These are phyloP conservation scores for Heracleum sosnowskyi DNA, from an alignment of 129 eudicot genomes.

Conservation along the genomic window DNA sequence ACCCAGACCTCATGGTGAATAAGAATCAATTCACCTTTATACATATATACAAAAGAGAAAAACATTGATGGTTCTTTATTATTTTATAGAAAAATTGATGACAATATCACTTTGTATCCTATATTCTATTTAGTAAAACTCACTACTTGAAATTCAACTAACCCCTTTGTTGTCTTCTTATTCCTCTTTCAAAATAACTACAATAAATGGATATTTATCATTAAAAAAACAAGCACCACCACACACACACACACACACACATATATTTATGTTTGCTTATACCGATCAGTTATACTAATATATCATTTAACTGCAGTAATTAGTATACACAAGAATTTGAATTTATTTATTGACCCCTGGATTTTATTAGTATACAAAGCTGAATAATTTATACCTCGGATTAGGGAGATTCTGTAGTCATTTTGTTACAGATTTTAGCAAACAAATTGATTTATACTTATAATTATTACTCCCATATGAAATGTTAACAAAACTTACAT, in stretches of 20 bases:
- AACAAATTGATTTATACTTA: background rate
- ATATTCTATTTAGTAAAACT: background rate
- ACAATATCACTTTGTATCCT: background rate
- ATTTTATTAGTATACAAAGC: background rate
- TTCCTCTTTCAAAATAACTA: background rate
- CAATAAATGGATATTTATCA: background rate
- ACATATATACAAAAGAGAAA: background rate
- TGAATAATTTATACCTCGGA: background rate
- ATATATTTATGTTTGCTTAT: background rate
- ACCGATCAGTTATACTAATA: background rate
- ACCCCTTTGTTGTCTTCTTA: background rate
- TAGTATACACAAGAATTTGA: background rate
- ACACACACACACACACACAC: background rate
- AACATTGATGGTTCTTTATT: background rate
- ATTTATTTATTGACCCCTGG: background rate
- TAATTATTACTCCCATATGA: background rate
- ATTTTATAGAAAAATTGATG: background rate
- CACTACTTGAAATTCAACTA: background rate
- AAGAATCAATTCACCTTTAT: background rate
- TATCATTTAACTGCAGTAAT: background rate
- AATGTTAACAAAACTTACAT: constrained; percentile 44
- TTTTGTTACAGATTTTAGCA: background rate
- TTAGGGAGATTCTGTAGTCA: background rate
- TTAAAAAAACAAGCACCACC: background rate
- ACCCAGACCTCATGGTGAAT: background rate